Evolutionary conservation across 495 filamentous ascomycete genomes (phyloP), one percentile per base, ranked within the genome.

Genomic region (Aspergillus incahuasiensis): DNA sequence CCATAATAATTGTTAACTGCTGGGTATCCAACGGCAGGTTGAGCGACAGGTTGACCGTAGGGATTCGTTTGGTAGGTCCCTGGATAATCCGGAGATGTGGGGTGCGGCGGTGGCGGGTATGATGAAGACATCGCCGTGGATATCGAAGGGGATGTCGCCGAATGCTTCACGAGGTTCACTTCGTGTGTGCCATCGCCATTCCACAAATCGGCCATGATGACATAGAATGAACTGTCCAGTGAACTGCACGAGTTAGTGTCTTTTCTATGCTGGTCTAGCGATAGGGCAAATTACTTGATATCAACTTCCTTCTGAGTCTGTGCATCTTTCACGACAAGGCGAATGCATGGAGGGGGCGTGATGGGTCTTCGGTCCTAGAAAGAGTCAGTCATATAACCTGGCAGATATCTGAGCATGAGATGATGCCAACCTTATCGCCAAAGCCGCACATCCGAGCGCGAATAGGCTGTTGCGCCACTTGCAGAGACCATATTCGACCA

Each of bases 371-470:
- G 88, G 69, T 98, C 94, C 90, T 96, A n/a, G 39, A 59, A 19
- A 61, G 40, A 63, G 28, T 16, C 45, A 34, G 56, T 5, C 2
- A 25, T 35, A 30, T 16, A 19, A 12, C 20, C 25, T 25, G 9
- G 15, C 34, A 21, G 48, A 39, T 35, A 43, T 11, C 47, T 21
- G 47, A 16, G n/a, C 9, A 12, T 16, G 21, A 43, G 15, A 21
- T 16, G 35, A 48, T 5, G 49, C 49, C 22, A 63, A 95, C 91
- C 82, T 98, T 98, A 71, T 98, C 94, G 52, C 94, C 94, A 77
- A 97, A 98, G 1, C 94, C 94, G 77, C 94, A 98, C 94, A 98
- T 98, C 47, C 94, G 88, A 59, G 94, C 94, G 51, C 94, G 87
- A 58, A 90, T 79, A 47, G 94, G 94, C 66, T 98, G 94, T 72